Conservation (phyloP, 352 stramenopile species). For the Globisporangium sylvaticum region DNA sequence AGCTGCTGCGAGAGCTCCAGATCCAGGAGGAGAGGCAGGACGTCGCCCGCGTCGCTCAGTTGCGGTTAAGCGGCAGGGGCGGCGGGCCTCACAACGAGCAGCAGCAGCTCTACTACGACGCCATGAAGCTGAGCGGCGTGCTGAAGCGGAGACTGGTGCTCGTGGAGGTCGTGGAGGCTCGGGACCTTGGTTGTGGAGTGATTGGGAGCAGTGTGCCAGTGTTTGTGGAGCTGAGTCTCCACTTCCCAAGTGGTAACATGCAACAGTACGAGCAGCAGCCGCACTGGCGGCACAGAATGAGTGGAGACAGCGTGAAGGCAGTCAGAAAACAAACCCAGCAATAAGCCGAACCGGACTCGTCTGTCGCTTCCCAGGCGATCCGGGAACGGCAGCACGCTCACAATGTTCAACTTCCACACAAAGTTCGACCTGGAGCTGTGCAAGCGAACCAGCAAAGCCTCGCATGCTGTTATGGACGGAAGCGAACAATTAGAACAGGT, state of each 20-base stretch:
- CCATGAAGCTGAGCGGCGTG: constrained; percentile 7
- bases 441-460: background rate
- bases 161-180: constrained; percentile 9
- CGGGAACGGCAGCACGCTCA: background rate
- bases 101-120: constrained; percentile 10
- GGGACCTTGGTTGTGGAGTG: background rate
- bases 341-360: background rate
- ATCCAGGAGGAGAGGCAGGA: constrained; percentile 41
- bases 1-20: constrained; percentile 37
- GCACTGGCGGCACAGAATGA: constrained; percentile 2
- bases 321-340: background rate
- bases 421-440: constrained; percentile 18
- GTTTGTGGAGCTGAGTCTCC: constrained; percentile 8
- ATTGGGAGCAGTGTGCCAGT: background rate
- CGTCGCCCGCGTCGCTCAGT: constrained; percentile 16
- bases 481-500: background rate
- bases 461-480: background rate
- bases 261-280: background rate
- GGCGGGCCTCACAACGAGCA: background rate
- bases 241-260: background rate
- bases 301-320: background rate
- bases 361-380: background rate
- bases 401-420: constrained; percentile 16
- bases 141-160: constrained; percentile 11
- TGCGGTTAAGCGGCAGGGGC: background rate